These are phyloP conservation scores for Rhodotorula sp. DNA, from an alignment of 1,284 basidiomycete genomes.

Conservation along the genomic window DNA sequence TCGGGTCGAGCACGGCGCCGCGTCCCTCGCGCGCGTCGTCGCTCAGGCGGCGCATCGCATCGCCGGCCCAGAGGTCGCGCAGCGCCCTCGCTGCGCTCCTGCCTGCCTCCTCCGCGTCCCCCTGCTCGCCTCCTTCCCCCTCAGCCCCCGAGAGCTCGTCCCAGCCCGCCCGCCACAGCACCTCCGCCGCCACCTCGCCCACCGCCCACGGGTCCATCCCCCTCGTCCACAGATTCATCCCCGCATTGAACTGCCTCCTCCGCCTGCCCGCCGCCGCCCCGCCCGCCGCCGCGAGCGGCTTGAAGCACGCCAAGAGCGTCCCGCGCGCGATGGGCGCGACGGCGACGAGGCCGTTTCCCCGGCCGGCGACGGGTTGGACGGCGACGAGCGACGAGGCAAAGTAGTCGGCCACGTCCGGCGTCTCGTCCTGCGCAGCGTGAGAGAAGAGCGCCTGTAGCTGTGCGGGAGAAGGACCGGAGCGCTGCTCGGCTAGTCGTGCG, in stretches of 20 bases:
- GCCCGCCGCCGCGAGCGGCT: slow-evolving; percentile 34
- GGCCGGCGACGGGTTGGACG: slow-evolving; percentile 5
- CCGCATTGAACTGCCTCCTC: slow-evolving; percentile 8
- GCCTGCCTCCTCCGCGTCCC: neutral
- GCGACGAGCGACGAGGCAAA: neutral
- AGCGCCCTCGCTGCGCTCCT: neutral
- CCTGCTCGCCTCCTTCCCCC: neutral
- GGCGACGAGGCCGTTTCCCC: slow-evolving; percentile 33
- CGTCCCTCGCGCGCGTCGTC: neutral
- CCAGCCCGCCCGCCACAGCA: slow-evolving; percentile 15
- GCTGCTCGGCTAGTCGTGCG: slow-evolving; percentile 3
- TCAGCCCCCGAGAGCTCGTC: neutral
- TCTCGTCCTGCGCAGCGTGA: no score
- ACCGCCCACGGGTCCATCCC: slow-evolving; percentile 27
- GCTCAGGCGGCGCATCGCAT: neutral
- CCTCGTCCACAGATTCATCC: slow-evolving; percentile 33
- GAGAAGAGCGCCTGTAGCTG: neutral
- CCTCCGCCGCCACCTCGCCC: slow-evolving; percentile 4
- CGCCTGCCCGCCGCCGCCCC: neutral
- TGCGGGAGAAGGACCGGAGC: neutral
- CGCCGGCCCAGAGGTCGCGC: slow-evolving; percentile 5
- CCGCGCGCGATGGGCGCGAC: slow-evolving; percentile 26
- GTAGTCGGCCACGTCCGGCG: slow-evolving; percentile 27
- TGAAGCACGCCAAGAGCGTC: slow-evolving; percentile 32
- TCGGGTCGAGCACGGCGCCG: neutral